Evolutionary conservation across 169 alveolate species (phyloP).

Genomic region (Plasmodium billcollinsi): DNA sequence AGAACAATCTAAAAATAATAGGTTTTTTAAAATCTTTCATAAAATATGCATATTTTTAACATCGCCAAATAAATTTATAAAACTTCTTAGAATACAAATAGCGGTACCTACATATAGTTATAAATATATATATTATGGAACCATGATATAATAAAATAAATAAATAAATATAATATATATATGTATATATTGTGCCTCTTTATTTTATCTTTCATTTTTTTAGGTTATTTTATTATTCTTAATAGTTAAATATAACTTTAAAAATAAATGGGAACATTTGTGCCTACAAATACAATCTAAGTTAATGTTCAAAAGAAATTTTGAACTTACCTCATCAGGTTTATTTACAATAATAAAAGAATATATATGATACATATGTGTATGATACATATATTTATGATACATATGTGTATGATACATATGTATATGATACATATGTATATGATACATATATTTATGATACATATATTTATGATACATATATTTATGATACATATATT

Average conservation of each 20-base stretch:
- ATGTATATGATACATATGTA: background rate
- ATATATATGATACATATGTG: background rate
- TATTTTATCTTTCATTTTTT: background rate
- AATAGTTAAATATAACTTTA: background rate
- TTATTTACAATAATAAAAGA: background rate
- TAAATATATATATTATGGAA: no score
- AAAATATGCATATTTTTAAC: background rate
- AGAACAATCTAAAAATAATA: conserved; percentile 17
- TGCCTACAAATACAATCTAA: conserved; percentile 2
- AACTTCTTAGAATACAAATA: conserved; percentile 21
- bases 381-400: background rate
- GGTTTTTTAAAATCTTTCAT: conserved; percentile 1
- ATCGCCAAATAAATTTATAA: conserved; percentile 7
- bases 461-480: no score
- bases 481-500: background rate
- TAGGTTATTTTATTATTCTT: conserved; percentile 31
- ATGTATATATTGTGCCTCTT: background rate
- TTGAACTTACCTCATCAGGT: background rate
- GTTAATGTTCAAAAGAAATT: conserved; percentile 2
- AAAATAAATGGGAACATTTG: background rate
- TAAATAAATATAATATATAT: background rate
- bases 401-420: no score
- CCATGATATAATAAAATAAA: no score
- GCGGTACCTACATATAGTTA: background rate
- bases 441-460: background rate